Evolutionary conservation across 208 protist species (phyloP).

Genomic region (Leishmania arabica): DNA sequence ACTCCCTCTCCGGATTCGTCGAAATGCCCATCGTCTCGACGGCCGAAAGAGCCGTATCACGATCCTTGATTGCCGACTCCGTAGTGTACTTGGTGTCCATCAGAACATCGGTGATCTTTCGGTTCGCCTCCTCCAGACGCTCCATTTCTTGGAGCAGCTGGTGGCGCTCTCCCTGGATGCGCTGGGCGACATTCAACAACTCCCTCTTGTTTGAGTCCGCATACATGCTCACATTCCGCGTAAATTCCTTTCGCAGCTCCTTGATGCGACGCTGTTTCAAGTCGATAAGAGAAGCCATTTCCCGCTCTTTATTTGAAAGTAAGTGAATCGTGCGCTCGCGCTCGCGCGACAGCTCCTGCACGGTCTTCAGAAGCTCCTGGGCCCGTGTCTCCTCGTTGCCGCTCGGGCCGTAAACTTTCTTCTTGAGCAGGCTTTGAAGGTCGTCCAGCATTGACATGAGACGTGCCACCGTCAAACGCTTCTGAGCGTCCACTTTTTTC

Average conservation of each 20-base stretch:
- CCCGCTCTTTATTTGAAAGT: slow-evolving; percentile 67
- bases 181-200: slow-evolving; percentile 46
- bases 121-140: slow-evolving; percentile 59
- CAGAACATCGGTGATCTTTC: slow-evolving; percentile 47
- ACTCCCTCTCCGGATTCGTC: slow-evolving; percentile 56
- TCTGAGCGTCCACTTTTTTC: slow-evolving; percentile 46
- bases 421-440: slow-evolving; percentile 56
- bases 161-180: slow-evolving; percentile 69
- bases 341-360: slow-evolving; percentile 79
- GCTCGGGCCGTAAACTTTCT: slow-evolving; percentile 53
- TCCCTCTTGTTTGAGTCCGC: slow-evolving; percentile 54
- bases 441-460: slow-evolving; percentile 84
- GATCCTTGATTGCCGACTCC: slow-evolving; percentile 41
- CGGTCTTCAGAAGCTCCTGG: slow-evolving; percentile 69
- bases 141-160: slow-evolving; percentile 65
- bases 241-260: slow-evolving; percentile 62
- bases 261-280: slow-evolving; percentile 73
- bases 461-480: slow-evolving; percentile 62
- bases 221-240: slow-evolving; percentile 46
- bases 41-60: slow-evolving; percentile 46
- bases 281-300: slow-evolving; percentile 59
- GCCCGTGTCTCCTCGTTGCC: slow-evolving; percentile 54
- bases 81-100: slow-evolving; percentile 59
- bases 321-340: slow-evolving; percentile 65
- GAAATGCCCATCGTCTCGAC: slow-evolving; percentile 45